Percentiles rank a stretch among this genome's conserved stretches.
phyloP scores from a whole-genome alignment of 495 filamentous ascomycete genomes.

The Chaetomium fimeti region DNA sequence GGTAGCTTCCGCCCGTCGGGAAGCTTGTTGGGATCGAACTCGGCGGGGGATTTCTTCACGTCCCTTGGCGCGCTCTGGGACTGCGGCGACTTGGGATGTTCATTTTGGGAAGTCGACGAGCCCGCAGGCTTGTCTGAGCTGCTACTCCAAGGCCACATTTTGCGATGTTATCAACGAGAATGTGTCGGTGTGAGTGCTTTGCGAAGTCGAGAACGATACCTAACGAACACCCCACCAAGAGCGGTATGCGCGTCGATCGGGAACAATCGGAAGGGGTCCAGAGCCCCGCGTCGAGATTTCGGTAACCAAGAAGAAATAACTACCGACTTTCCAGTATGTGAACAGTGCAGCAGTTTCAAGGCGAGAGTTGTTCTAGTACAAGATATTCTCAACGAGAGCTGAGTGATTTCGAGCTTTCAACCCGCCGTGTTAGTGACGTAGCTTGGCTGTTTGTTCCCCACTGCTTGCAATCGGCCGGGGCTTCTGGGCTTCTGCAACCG shows the following conservation, averaged over 20 bases:
- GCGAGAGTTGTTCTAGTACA: not conserved
- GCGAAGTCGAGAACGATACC: not conserved
- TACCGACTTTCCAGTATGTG: too few relatives aligned
- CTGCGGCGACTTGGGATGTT: slow-evolving; percentile 34
- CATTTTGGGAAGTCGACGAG: slow-evolving; percentile 9
- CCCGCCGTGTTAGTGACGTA: slow-evolving; percentile 11
- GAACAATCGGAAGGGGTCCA: slow-evolving; percentile 1
- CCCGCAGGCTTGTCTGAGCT: slow-evolving; percentile 41
- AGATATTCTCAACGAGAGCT: not conserved
- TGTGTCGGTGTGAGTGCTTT: not conserved
- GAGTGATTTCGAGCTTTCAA: not conserved
- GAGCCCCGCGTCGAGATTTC: not conserved
- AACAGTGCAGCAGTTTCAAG: too few relatives aligned
- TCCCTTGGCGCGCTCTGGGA: slow-evolving; percentile 23
- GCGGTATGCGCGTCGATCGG: slow-evolving; percentile 7
- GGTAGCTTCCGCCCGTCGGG: slow-evolving; percentile 64
- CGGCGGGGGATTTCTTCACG: slow-evolving; percentile 24
- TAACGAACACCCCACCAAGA: not conserved
- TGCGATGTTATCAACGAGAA: not conserved
- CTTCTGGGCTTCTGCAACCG: too few relatives aligned
- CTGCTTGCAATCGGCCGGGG: not conserved
- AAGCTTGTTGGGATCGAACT: slow-evolving; percentile 49
- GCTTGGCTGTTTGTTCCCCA: slow-evolving; percentile 4
- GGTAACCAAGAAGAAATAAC: not conserved
- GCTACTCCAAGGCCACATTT: slow-evolving; percentile 40